Evolutionary conservation across 805 yeast species (phyloP).

Genomic region (Teunomyces kruisii): DNA sequence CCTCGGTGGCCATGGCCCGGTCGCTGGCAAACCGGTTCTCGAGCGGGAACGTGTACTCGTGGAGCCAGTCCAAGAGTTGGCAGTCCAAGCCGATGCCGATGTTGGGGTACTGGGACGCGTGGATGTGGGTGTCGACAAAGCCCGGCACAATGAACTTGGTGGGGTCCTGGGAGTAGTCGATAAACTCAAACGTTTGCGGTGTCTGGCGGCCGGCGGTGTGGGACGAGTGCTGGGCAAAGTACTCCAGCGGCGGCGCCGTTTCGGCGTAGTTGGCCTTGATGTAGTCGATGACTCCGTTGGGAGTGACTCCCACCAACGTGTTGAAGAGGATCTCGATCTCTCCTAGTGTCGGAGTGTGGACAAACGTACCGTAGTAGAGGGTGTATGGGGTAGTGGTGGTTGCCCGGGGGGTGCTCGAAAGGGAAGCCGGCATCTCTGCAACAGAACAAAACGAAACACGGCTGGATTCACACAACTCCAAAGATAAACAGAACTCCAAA

Average conservation of each 20-base stretch:
- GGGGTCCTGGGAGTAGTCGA: constrained; percentile 33
- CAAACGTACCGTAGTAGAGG: constrained; percentile 66
- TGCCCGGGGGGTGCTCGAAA: constrained; percentile 5
- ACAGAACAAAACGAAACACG: no score
- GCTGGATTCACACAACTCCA: no score
- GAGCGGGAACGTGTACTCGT: constrained; percentile 83
- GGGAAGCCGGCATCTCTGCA: no score
- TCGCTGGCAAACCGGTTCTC: constrained; percentile 58
- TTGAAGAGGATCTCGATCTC: constrained; percentile 53
- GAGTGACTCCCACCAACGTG: constrained; percentile 64
- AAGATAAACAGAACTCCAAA: neutral
- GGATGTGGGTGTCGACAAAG: constrained; percentile 46
- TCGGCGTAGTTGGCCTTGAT: constrained; percentile 17
- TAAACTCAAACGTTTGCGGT: constrained; percentile 10
- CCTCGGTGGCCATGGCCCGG: constrained; percentile 50
- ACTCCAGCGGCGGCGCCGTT: constrained; percentile 16
- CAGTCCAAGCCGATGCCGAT: constrained; percentile 72
- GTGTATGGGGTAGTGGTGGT: constrained; percentile 27
- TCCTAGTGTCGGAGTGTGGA: constrained; percentile 67
- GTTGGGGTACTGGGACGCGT: constrained; percentile 46
- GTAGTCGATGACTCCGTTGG: constrained; percentile 52
- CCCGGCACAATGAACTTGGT: constrained; percentile 62
- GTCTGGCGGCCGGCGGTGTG: no score
- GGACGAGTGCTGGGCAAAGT: constrained; percentile 11
- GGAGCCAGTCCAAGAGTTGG: constrained; percentile 87